Conservation (phyloP, 2,329 filamentous ascomycete genomes). For the Metarhizium anisopliae region DNA sequence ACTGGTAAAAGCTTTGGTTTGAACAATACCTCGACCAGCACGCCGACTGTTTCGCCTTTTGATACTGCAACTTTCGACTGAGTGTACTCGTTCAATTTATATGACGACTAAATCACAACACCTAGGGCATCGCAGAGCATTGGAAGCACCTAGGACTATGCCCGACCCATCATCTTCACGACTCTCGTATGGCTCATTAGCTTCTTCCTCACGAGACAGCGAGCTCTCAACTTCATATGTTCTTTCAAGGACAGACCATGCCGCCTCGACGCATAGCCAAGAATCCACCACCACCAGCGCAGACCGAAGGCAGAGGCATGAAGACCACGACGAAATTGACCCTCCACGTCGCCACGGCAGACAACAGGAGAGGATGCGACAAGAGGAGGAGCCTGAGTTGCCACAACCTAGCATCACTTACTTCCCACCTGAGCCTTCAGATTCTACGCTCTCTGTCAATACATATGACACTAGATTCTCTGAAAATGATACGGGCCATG, state of each 20-base stretch:
- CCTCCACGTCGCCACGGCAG: neutral
- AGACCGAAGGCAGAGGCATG: neutral
- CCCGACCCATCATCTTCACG: neutral
- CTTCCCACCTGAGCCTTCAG: slow-evolving; percentile 9
- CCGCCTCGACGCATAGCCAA: neutral
- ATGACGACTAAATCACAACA: neutral
- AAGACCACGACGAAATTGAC: neutral
- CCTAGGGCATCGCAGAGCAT: neutral
- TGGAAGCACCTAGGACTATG: neutral
- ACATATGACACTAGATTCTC: slow-evolving; percentile 69
- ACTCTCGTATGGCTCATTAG: neutral
- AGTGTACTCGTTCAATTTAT: neutral
- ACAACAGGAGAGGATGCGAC: neutral
- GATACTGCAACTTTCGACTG: neutral
- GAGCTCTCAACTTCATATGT: slow-evolving; percentile 3
- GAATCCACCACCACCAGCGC: neutral
- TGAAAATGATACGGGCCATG: slow-evolving; percentile 19
- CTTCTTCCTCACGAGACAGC: slow-evolving; percentile 1
- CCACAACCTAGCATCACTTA: slow-evolving; percentile 4
- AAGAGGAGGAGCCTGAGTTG: neutral
- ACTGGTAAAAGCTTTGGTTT: neutral
- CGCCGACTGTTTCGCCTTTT: neutral
- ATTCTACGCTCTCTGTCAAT: slow-evolving; percentile 50
- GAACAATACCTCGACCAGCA: neutral
- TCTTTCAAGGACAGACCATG: neutral